A percentile compares a stretch with the other conserved stretches of the same genome.
phyloP scores from a whole-genome alignment of 2,329 filamentous ascomycete genomes.

The Colletotrichum higginsianum region DNA sequence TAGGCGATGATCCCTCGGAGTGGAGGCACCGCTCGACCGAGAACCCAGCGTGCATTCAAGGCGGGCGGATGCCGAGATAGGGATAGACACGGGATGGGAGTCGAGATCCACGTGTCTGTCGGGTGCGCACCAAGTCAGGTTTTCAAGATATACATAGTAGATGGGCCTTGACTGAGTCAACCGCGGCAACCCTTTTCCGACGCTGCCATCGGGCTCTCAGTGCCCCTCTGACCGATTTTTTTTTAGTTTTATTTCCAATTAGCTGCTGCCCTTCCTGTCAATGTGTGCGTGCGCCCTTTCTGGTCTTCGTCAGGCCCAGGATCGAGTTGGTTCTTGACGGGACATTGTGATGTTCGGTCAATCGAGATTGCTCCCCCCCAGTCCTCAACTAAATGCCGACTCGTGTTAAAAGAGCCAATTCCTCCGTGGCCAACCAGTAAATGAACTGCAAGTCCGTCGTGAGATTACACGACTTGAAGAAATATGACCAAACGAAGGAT shows the following conservation, averaged over 20 bases:
- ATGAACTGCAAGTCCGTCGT: no score
- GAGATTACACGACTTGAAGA: no score
- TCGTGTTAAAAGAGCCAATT: no score
- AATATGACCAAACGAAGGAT: no score
- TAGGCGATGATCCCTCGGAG: background rate
- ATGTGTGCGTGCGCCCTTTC: background rate
- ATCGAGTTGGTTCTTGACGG: background rate
- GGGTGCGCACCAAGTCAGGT: no score
- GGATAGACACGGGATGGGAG: background rate
- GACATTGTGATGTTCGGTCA: conserved; percentile 21
- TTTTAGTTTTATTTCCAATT: no score
- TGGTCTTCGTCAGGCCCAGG: background rate
- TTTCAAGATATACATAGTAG: no score
- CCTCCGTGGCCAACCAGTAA: no score
- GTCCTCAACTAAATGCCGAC: no score
- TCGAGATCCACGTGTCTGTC: background rate
- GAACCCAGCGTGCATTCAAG: background rate
- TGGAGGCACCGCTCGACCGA: background rate
- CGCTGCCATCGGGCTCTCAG: background rate
- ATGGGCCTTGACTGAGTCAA: background rate
- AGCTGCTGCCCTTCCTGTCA: background rate
- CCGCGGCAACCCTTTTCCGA: background rate
- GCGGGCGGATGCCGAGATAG: background rate
- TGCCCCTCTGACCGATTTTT: background rate
- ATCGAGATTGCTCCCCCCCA: conserved; percentile 8